Conservation (phyloP, 2,329 filamentous ascomycete species). For the Cytospora paraplurivora region DNA sequence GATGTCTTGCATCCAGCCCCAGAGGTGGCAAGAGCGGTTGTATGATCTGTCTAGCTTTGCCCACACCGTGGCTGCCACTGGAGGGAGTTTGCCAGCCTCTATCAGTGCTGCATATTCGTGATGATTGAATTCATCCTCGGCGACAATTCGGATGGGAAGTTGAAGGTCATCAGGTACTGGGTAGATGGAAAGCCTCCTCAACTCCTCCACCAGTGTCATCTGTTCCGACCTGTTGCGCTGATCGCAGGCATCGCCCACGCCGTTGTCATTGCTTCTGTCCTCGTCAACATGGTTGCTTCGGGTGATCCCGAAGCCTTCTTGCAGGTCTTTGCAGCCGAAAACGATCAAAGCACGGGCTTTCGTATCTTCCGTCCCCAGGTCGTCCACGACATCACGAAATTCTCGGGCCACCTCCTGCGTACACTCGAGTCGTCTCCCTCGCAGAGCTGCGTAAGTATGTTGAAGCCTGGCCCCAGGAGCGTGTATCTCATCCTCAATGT, state of each 20-base stretch:
- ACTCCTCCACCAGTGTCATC: constrained; percentile 34
- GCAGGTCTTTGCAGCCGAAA: constrained; percentile 38
- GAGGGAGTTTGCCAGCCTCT: constrained; percentile 48
- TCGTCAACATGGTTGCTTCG: constrained; percentile 9
- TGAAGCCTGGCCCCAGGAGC: constrained; percentile 23
- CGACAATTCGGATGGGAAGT: constrained; percentile 62
- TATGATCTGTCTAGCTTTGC: constrained; percentile 39
- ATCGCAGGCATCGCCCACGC: background rate
- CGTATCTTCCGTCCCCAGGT: constrained; percentile 64
- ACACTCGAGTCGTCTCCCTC: constrained; percentile 60
- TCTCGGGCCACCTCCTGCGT: constrained; percentile 66
- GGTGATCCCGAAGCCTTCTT: constrained; percentile 26
- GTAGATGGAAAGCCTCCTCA: constrained; percentile 43
- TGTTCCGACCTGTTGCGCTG: background rate
- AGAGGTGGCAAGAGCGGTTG: constrained; percentile 70
- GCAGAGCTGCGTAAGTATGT: constrained; percentile 63
- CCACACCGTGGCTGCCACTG: constrained; percentile 44
- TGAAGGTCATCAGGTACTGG: constrained; percentile 41
- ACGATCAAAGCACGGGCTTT: constrained; percentile 61
- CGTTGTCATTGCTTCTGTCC: background rate
- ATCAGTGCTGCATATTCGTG: constrained; percentile 44
- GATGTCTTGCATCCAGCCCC: constrained; percentile 64
- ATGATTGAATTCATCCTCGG: constrained; percentile 44
- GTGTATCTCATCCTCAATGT: constrained; percentile 28
- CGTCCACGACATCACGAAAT: constrained; percentile 66